Evolutionary conservation across 192 early-diverging fungal genomes (phyloP), one percentile per base, ranked within the genome.

Genomic region (Diversispora epigaea): DNA sequence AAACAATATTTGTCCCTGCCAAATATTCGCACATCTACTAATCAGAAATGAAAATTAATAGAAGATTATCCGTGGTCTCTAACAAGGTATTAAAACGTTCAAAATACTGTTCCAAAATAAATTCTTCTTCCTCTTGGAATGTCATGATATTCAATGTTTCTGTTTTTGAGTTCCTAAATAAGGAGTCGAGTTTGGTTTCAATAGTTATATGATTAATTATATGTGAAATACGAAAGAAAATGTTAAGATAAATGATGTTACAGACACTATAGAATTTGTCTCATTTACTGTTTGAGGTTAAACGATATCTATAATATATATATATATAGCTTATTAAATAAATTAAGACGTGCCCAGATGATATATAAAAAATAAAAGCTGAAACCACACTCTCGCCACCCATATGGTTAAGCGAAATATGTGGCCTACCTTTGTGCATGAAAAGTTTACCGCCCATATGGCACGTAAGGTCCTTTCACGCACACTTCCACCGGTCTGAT

Each of bases 381-480:
- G 46, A 19, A 55, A 55, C 69, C 69, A 71, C 50, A 71, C 25
- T 57, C 69, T 32, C 50, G 54, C 69, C 69, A 54, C 50, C 50
- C 69, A 71, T 19, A 44, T 71, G 69, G 39, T 52, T 54, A 55
- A 39, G 19, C 69, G 50, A 15, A 54, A 43, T 39, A 57, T 71
- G 64, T 68, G 75, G 75, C 75, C 12, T 68, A 76, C 75, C 75
- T 76, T 76, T 76, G 50, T 54, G 44, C 49, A 21, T 19, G 54
- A 46, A 50, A 68, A 6, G 75, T 76, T 76, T 68, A 76, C 43
- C 75, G 47, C 17, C 75, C 54, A 68, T 56, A 55, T 76, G 64
- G 41, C 75, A 19, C 43, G n/a, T n/a, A 68, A 76, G 75, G 47
- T 76, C 50, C 40, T 76, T 76, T 68, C 17, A 68, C 68, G 47